These are phyloP conservation scores for Phytopythium delawarense DNA, from an alignment of 352 stramenopile species.

Conservation along the genomic window DNA sequence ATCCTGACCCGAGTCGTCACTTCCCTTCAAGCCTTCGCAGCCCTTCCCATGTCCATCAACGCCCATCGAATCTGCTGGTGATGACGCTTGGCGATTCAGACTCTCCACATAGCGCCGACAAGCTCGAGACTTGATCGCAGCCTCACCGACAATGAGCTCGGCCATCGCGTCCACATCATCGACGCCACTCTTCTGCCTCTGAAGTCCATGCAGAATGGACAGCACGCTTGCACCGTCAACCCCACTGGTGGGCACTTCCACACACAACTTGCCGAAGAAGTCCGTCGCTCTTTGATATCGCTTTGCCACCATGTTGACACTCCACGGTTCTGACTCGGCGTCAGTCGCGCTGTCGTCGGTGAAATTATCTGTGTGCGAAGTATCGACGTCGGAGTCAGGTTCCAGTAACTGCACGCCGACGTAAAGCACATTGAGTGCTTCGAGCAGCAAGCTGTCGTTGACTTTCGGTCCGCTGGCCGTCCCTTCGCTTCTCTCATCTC, in stretches of 20 bases:
- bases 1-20: neutral
- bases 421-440: constrained; percentile 45
- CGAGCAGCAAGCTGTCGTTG: constrained; percentile 59
- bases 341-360: no score
- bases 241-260: constrained; percentile 18
- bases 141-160: constrained; percentile 17
- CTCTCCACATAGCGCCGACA: constrained; percentile 20
- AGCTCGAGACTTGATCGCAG: constrained; percentile 20
- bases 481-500: constrained; percentile 6
- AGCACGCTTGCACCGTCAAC: constrained; percentile 15
- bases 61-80: neutral
- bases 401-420: constrained; percentile 31
- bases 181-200: constrained; percentile 13
- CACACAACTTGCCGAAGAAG: constrained; percentile 39
- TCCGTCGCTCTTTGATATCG: constrained; percentile 29
- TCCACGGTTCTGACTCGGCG: neutral
- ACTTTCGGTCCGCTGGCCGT: constrained; percentile 5
- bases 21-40: neutral
- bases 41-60: constrained; percentile 5
- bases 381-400: neutral
- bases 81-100: neutral
- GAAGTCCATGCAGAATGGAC: constrained; percentile 20
- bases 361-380: neutral
- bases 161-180: constrained; percentile 23
- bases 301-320: constrained; percentile 21